Evolutionary conservation across 1,284 basidiomycete genomes (phyloP).

Genomic region (Ceratobasidium sp.): DNA sequence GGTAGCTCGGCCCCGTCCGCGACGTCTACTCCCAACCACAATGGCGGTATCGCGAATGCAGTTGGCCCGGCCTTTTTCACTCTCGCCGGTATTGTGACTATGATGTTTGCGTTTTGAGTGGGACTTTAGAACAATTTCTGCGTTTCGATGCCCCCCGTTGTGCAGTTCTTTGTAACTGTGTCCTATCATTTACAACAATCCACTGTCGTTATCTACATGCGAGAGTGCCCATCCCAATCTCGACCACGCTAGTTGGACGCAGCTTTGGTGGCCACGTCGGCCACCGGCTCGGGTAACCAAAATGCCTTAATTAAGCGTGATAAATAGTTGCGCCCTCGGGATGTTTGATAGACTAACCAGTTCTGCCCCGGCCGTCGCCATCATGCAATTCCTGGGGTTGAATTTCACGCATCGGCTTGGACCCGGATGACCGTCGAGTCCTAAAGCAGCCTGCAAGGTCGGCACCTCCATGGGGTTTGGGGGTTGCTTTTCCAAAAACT

Average conservation of each 20-base stretch:
- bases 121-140: background rate
- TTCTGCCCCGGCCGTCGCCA: slow-evolving; percentile 87
- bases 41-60: slow-evolving; percentile 20
- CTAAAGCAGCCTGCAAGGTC: slow-evolving; percentile 51
- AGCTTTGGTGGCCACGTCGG: slow-evolving; percentile 56
- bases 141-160: background rate
- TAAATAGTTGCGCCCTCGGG: background rate
- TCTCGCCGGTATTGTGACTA: background rate
- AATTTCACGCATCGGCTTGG: slow-evolving; percentile 87
- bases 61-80: background rate
- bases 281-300: slow-evolving; percentile 80
- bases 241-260: background rate
- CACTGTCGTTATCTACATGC: slow-evolving; percentile 24
- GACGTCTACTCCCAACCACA: slow-evolving; percentile 29
- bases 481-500: slow-evolving; percentile 54
- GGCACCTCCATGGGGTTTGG: slow-evolving; percentile 27
- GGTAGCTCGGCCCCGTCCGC: slow-evolving; percentile 30
- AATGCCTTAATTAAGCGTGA: slow-evolving; percentile 69
- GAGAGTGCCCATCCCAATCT: background rate
- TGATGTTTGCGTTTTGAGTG: slow-evolving; percentile 1
- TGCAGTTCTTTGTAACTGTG: slow-evolving; percentile 26
- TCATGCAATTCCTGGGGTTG: slow-evolving; percentile 90
- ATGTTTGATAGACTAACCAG: slow-evolving; percentile 68
- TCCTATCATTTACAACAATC: slow-evolving; percentile 15
- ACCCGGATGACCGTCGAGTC: slow-evolving; percentile 82